Percentiles rank a stretch among this genome's conserved stretches.
phyloP scores from a whole-genome alignment of 805 yeast species.

The Kodamaea restingae region DNA sequence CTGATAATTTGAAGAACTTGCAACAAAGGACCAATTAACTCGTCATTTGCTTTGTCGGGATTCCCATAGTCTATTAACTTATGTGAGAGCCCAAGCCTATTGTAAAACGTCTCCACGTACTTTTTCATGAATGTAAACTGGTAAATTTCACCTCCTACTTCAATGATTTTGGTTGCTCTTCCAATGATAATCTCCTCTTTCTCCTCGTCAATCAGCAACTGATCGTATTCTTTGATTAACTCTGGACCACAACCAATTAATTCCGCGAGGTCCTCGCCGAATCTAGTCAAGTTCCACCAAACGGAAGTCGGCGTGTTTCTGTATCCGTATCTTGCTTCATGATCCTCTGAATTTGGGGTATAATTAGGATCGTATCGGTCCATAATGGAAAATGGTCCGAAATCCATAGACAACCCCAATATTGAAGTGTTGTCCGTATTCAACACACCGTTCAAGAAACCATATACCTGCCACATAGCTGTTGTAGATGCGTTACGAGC shows the following conservation, averaged over 20 bases:
- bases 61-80: slow-evolving; percentile 29
- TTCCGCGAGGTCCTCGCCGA: slow-evolving; percentile 82
- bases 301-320: slow-evolving; percentile 80
- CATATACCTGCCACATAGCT: slow-evolving; percentile 87
- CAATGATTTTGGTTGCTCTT: slow-evolving; percentile 65
- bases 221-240: slow-evolving; percentile 40
- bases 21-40: slow-evolving; percentile 56
- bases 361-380: slow-evolving; percentile 76
- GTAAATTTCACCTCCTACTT: slow-evolving; percentile 60
- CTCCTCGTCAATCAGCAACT: slow-evolving; percentile 44
- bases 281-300: slow-evolving; percentile 88
- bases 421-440: slow-evolving; percentile 93
- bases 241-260: slow-evolving; percentile 69
- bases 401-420: slow-evolving; percentile 85
- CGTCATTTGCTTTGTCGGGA: slow-evolving; percentile 37
- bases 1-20: slow-evolving; percentile 56
- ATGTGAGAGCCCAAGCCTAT: slow-evolving; percentile 62
- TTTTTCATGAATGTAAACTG: slow-evolving; percentile 56
- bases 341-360: slow-evolving; percentile 91
- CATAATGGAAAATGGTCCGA: slow-evolving; percentile 92
- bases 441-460: slow-evolving; percentile 89
- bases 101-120: slow-evolving; percentile 54
- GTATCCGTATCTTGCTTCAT: slow-evolving; percentile 65
- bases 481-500: slow-evolving; percentile 71
- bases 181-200: slow-evolving; percentile 47